Evolutionary conservation across 192 early-diverging fungal species (phyloP).

Genomic region (Gamsiella multidivaricata): DNA sequence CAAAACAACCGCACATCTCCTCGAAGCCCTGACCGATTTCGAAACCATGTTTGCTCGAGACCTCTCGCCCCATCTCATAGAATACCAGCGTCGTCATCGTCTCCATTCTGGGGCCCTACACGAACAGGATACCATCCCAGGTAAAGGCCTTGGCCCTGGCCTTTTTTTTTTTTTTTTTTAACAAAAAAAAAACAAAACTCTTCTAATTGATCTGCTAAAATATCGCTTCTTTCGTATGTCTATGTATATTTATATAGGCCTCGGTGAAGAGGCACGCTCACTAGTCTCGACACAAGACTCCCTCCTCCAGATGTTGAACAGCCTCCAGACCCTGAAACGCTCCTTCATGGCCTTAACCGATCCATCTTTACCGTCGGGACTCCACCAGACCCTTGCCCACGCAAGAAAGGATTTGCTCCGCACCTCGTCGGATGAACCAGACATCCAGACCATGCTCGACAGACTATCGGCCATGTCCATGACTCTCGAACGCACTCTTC

Average conservation of each 20-base stretch:
- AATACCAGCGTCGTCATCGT: too few relatives aligned
- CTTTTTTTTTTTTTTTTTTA: too few relatives aligned
- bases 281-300: not conserved
- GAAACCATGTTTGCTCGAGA: too few relatives aligned
- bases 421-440: not conserved
- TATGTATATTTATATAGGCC: too few relatives aligned
- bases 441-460: not conserved
- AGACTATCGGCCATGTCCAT: conserved; percentile 5
- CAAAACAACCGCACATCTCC: not conserved
- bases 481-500: not conserved
- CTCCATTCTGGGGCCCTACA: too few relatives aligned
- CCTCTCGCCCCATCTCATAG: too few relatives aligned
- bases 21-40: not conserved
- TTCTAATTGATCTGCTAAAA: too few relatives aligned
- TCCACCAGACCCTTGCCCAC: not conserved
- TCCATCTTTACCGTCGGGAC: not conserved
- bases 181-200: too few relatives aligned
- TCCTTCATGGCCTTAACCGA: too few relatives aligned
- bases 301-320: not conserved
- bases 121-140: too few relatives aligned
- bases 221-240: too few relatives aligned
- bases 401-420: not conserved
- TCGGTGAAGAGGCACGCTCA: not conserved
- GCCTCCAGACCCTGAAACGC: not conserved
- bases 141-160: too few relatives aligned